A percentile compares a stretch with the other conserved stretches of the same genome.
Conservation (phyloP, 2,329 filamentous ascomycete species). For the Diaporthe citrichinensis region DNA sequence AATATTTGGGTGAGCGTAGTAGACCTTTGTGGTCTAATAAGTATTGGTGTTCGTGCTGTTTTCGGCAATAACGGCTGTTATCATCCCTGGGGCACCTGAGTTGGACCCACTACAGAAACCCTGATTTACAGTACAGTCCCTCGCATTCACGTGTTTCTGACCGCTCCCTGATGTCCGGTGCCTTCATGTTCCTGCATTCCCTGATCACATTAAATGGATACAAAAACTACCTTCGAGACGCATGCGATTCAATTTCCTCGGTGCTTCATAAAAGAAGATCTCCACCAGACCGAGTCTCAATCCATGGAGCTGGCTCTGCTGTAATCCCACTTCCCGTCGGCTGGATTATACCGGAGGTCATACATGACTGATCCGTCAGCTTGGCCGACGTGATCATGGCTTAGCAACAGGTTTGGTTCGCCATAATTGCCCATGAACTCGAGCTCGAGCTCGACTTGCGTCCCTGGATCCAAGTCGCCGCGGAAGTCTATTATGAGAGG, state of each 20-base stretch:
- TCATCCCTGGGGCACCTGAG: not conserved
- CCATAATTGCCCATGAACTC: constrained; percentile 64
- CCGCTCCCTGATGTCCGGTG: not conserved
- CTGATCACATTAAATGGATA: not conserved
- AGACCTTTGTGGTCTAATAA: not conserved
- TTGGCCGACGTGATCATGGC: constrained; percentile 42
- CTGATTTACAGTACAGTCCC: not conserved
- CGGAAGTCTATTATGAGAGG: constrained; percentile 56
- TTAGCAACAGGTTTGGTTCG: constrained; percentile 56
- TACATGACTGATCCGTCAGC: constrained; percentile 18
- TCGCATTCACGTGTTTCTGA: not conserved
- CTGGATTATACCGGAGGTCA: constrained; percentile 6
- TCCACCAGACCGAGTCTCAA: not conserved
- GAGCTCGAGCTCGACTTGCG: constrained; percentile 54
- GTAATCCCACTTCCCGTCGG: not conserved
- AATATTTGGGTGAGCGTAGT: not conserved
- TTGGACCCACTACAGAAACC: not conserved
- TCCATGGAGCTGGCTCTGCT: not conserved
- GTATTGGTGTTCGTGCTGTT: not conserved
- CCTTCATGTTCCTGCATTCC: not conserved
- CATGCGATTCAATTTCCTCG: not conserved
- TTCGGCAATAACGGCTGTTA: not conserved
- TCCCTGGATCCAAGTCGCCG: constrained; percentile 44
- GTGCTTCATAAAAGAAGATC: not conserved
- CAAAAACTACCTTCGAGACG: not conserved